Percentiles rank a stretch among this genome's conserved stretches.
These are phyloP conservation scores for Pythium chondricola DNA, from an alignment of 352 stramenopile genomes.

Conservation along the genomic window DNA sequence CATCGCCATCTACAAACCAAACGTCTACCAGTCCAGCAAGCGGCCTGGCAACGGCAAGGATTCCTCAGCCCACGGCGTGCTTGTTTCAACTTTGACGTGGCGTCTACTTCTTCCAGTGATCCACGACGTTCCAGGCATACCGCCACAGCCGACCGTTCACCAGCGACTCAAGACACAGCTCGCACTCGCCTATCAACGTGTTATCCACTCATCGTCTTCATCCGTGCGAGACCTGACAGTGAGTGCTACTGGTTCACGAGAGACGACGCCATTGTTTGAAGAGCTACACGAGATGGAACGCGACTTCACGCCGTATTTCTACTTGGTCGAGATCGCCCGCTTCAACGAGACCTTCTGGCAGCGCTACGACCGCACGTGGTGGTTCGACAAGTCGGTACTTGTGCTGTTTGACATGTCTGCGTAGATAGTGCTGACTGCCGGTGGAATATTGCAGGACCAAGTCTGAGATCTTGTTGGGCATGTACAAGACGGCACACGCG, in stretches of 20 bases:
- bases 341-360: conserved; percentile 71
- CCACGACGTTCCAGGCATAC: conserved; percentile 12
- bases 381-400: conserved; percentile 63
- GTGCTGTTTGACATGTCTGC: neutral
- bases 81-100: conserved; percentile 19
- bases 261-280: too few species aligned
- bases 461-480: conserved; percentile 45
- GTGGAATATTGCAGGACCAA: conserved; percentile 30
- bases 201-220: neutral
- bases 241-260: neutral
- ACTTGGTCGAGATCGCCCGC: conserved; percentile 50
- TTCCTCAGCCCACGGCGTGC: neutral
- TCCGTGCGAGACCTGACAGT: neutral
- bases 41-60: neutral
- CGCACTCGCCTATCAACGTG: conserved; percentile 16
- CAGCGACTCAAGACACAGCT: conserved; percentile 20
- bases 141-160: conserved; percentile 11
- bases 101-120: conserved; percentile 20
- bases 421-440: neutral
- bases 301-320: conserved; percentile 47
- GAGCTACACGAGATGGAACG: conserved; percentile 27
- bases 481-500: conserved; percentile 53
- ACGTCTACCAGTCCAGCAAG: conserved; percentile 9
- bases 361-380: conserved; percentile 73
- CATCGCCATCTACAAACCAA: conserved; percentile 8